Conservation (phyloP, 257 asterid species). For the Gynochthodes officinalis region DNA sequence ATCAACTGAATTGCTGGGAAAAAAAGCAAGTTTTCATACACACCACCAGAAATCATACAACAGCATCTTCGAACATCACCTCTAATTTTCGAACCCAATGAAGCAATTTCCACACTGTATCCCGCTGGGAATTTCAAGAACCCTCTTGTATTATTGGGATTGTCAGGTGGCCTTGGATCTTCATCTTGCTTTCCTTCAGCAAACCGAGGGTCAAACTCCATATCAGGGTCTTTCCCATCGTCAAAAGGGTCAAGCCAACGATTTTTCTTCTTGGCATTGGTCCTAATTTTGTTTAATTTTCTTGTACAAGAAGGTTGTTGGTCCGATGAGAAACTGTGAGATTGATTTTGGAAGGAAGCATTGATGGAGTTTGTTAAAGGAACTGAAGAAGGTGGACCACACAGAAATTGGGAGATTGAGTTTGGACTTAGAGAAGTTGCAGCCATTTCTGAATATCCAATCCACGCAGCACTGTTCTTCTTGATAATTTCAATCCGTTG, state of each 20-base stretch:
- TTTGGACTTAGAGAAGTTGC: slow-evolving; percentile 45
- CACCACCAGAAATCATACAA: slow-evolving; percentile 76
- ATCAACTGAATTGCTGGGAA: slow-evolving; percentile 82
- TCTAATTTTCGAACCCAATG: slow-evolving; percentile 59
- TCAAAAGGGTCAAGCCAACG: slow-evolving; percentile 86
- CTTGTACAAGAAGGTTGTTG: slow-evolving; percentile 12
- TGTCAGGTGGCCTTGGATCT: slow-evolving; percentile 76
- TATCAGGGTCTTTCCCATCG: slow-evolving; percentile 72
- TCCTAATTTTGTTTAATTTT: slow-evolving; percentile 26
- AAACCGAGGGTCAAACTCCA: slow-evolving; percentile 60
- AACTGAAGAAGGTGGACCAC: slow-evolving; percentile 35
- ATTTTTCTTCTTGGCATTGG: slow-evolving; percentile 56
- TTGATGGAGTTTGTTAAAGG: slow-evolving; percentile 31
- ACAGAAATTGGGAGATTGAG: slow-evolving; percentile 37
- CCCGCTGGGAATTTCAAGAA: slow-evolving; percentile 82
- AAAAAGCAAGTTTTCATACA: slow-evolving; percentile 71
- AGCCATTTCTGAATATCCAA: slow-evolving; percentile 34
- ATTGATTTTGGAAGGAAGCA: slow-evolving; percentile 24
- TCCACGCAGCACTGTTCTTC: not conserved
- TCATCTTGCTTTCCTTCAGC: slow-evolving; percentile 82
- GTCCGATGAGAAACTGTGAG: slow-evolving; percentile 1
- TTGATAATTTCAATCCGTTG: slow-evolving; percentile 1
- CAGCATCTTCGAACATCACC: slow-evolving; percentile 91
- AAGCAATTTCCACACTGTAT: slow-evolving; percentile 66
- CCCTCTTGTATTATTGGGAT: slow-evolving; percentile 73